Evolutionary conservation across 2,329 filamentous ascomycete species (phyloP).

Genomic region (Elsinoe arachidis): DNA sequence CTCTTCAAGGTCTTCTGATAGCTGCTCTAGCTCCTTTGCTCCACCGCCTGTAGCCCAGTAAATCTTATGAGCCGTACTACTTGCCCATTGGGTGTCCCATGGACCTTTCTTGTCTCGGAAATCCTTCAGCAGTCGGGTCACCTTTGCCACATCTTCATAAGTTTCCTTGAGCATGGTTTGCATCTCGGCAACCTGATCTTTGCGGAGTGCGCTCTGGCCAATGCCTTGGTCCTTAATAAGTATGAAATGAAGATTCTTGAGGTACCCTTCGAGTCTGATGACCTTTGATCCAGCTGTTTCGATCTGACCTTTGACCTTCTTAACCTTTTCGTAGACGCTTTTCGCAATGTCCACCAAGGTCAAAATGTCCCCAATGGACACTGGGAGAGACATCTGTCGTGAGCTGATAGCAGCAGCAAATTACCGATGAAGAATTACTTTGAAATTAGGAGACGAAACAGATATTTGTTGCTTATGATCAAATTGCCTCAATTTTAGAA

Average conservation of each 20-base stretch:
- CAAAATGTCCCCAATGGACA: neutral
- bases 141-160: neutral
- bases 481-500: neutral
- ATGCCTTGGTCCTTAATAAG: neutral
- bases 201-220: neutral
- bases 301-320: neutral
- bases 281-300: neutral
- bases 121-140: neutral
- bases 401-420: neutral
- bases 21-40: neutral
- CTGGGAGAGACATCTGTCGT: neutral
- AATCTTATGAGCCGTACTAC: neutral
- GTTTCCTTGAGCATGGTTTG: neutral
- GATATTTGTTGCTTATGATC: neutral
- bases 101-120: neutral
- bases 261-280: neutral
- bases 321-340: neutral
- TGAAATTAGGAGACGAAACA: neutral
- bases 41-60: neutral
- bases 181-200: conserved; percentile 1
- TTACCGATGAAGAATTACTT: neutral
- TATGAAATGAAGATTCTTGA: neutral
- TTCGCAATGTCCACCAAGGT: neutral
- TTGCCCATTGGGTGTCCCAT: neutral
- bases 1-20: neutral